phyloP scores from a whole-genome alignment of 176 grass and related monocot species.

The Echinochloa phyllopogon region DNA sequence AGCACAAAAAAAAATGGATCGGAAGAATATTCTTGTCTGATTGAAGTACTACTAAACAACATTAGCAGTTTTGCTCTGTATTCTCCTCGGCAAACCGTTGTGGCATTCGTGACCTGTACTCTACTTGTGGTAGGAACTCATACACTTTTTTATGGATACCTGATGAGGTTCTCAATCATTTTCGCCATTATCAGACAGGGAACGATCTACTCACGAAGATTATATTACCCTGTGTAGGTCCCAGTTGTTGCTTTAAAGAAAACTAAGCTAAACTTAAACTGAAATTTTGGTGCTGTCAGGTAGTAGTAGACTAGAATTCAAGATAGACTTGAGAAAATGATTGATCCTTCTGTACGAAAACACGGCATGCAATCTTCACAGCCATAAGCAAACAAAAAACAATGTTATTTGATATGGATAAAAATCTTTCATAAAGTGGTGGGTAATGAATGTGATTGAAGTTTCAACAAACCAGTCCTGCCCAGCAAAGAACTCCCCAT shows the following conservation, averaged over 20 bases:
- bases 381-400: constrained; percentile 4
- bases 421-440: not conserved
- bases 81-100: constrained; percentile 26
- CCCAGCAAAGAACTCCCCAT: constrained; percentile 5
- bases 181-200: constrained; percentile 20
- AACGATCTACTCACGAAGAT: not conserved
- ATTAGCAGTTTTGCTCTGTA: constrained; percentile 9
- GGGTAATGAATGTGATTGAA: constrained; percentile 9
- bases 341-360: constrained; percentile 14
- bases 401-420: not conserved
- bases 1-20: not conserved
- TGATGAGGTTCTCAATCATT: constrained; percentile 34
- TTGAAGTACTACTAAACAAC: constrained; percentile 39
- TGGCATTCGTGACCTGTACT: constrained; percentile 24
- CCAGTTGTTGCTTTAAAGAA: constrained; percentile 41
- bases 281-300: not conserved
- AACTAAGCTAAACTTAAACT: constrained; percentile 14
- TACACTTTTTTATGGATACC: constrained; percentile 6
- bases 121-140: constrained; percentile 27
- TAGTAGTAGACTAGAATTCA: constrained; percentile 22
- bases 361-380: not conserved
- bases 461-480: constrained; percentile 18
- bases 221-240: not conserved
- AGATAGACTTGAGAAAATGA: constrained; percentile 21
- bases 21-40: constrained; percentile 47